Conservation (phyloP, 306 rosid genomes). For the Prunus padus region DNA sequence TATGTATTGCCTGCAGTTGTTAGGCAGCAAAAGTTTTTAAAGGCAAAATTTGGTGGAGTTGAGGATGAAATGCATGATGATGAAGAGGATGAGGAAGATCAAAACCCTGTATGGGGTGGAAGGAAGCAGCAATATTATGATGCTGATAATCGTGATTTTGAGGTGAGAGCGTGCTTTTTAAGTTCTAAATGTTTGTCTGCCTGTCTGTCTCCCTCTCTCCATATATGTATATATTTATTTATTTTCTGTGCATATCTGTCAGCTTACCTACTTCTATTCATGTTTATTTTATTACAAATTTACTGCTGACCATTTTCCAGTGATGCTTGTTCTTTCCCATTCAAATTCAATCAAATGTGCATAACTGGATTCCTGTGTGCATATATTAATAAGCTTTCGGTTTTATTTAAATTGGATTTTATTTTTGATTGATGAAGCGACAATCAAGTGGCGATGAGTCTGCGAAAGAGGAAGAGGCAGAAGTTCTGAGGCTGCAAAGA, state of each 20-base stretch:
- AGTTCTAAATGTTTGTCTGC: neutral
- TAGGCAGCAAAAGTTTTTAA: slow-evolving; percentile 53
- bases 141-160: slow-evolving; percentile 80
- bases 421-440: slow-evolving; percentile 37
- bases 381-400: neutral
- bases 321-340: neutral
- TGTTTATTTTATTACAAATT: neutral
- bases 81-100: slow-evolving; percentile 57
- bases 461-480: slow-evolving; percentile 68
- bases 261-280: neutral
- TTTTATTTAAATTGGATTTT: neutral
- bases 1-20: slow-evolving; percentile 46
- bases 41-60: slow-evolving; percentile 58
- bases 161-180: slow-evolving; percentile 46
- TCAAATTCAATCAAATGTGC: neutral
- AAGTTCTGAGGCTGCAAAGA: slow-evolving; percentile 54
- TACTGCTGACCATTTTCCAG: neutral
- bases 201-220: neutral
- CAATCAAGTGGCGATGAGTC: slow-evolving; percentile 82
- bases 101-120: slow-evolving; percentile 41
- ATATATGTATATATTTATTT: too few relatives aligned
- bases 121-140: slow-evolving; percentile 40
- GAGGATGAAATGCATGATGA: slow-evolving; percentile 60
- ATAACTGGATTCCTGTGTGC: neutral
- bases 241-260: neutral